These are phyloP conservation scores for Senecio squalidus DNA, from an alignment of 140 eudicot species.

Conservation along the genomic window DNA sequence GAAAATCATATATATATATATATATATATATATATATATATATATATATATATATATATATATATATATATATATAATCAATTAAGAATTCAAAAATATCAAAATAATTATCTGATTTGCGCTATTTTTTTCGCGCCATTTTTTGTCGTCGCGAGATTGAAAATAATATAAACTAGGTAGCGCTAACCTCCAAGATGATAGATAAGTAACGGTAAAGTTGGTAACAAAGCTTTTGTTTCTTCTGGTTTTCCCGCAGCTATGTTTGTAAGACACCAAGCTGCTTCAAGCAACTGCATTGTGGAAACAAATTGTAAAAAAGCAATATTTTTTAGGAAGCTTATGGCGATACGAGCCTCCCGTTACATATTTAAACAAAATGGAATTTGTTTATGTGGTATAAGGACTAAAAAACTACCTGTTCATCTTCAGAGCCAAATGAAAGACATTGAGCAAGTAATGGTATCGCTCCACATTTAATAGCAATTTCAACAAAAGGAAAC, in stretches of 20 bases:
- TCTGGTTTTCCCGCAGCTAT: slow-evolving; percentile 95
- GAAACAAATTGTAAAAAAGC: background rate
- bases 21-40: too few species aligned
- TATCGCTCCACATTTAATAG: slow-evolving; percentile 70
- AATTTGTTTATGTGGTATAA: background rate
- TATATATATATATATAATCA: too few species aligned
- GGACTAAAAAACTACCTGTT: slow-evolving; percentile 50
- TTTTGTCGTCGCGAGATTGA: too few species aligned
- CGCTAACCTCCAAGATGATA: slow-evolving; percentile 95
- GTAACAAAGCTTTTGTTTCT: slow-evolving; percentile 84
- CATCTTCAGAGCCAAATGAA: slow-evolving; percentile 84
- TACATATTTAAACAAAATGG: background rate
- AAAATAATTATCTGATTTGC: too few species aligned
- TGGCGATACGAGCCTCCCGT: background rate
- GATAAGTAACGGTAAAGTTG: slow-evolving; percentile 92
- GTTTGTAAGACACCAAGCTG: slow-evolving; percentile 97
- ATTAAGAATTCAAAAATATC: too few species aligned
- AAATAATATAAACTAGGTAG: too few species aligned
- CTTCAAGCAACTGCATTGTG: slow-evolving; percentile 73
- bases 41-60: too few species aligned
- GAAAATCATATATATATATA: too few species aligned
- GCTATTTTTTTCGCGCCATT: too few species aligned
- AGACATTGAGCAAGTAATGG: slow-evolving; percentile 81
- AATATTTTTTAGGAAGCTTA: background rate
- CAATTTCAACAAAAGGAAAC: slow-evolving; percentile 82